Evolutionary conservation across 179 eudicot genomes (phyloP).

Genomic region (Drosera spatulata): DNA sequence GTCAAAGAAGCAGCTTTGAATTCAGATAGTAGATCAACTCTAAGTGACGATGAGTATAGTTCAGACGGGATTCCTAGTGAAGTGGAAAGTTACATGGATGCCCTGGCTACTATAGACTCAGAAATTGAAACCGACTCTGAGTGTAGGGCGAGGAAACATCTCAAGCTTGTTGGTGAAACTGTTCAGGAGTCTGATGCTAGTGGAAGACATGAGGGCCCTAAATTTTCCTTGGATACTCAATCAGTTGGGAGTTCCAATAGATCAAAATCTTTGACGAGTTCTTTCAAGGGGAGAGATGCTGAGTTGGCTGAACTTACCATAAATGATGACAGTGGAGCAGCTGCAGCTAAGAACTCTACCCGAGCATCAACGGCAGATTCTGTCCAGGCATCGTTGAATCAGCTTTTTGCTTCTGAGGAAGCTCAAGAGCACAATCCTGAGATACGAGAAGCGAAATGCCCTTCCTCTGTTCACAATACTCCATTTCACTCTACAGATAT

Average conservation of each 20-base stretch:
- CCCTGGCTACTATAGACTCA: slow-evolving; percentile 73
- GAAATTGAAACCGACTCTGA: slow-evolving; percentile 78
- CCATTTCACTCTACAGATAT: slow-evolving; percentile 14
- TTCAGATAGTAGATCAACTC: slow-evolving; percentile 31
- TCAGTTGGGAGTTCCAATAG: slow-evolving; percentile 48
- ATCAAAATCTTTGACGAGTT: slow-evolving; percentile 46
- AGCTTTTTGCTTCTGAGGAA: slow-evolving; percentile 11
- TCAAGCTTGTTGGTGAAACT: slow-evolving; percentile 16
- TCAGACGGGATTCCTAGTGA: slow-evolving; percentile 76
- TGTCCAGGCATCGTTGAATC: slow-evolving; percentile 17
- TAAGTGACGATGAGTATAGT: slow-evolving; percentile 21
- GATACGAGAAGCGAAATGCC: too few relatives aligned
- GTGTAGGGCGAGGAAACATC: slow-evolving; percentile 23
- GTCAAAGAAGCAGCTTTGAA: slow-evolving; percentile 33
- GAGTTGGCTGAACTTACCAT: slow-evolving; percentile 21
- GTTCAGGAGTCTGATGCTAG: slow-evolving; percentile 44
- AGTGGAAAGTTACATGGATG: slow-evolving; percentile 73
- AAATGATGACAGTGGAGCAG: slow-evolving; percentile 16
- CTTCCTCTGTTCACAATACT: slow-evolving; percentile 5
- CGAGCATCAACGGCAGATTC: slow-evolving; percentile 19
- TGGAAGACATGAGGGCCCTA: slow-evolving; percentile 25
- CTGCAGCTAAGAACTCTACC: slow-evolving; percentile 11
- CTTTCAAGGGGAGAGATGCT: slow-evolving; percentile 27
- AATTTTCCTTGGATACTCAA: slow-evolving; percentile 40
- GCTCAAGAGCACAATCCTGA: too few relatives aligned